These are phyloP conservation scores for Leucaena leucocephala DNA, from an alignment of 306 rosid genomes.

Conservation along the genomic window DNA sequence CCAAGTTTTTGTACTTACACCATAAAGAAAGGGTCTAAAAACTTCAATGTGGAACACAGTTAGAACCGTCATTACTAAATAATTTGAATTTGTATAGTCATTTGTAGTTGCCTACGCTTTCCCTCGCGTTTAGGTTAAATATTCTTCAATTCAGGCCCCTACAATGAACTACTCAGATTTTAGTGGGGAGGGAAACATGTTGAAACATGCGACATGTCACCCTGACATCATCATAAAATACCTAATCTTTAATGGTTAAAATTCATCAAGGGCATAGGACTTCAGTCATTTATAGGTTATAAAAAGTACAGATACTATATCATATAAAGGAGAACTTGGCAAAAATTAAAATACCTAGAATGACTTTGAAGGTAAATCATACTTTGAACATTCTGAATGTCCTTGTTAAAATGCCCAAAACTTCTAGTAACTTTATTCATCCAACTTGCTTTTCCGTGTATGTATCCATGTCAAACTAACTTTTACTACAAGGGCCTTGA, in stretches of 20 bases:
- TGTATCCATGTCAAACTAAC: conserved; percentile 16
- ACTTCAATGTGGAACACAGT: too few relatives aligned
- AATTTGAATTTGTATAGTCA: too few relatives aligned
- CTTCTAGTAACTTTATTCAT: conserved; percentile 9
- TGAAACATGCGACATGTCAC: not conserved
- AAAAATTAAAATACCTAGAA: not conserved
- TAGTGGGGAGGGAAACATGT: not conserved
- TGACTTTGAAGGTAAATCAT: not conserved
- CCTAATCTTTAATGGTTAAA: not conserved
- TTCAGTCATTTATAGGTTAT: not conserved
- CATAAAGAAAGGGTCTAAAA: too few relatives aligned
- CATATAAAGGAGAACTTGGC: conserved; percentile 5
- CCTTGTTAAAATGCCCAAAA: conserved; percentile 19
- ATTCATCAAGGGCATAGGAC: not conserved
- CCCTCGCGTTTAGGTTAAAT: not conserved
- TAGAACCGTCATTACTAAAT: too few relatives aligned
- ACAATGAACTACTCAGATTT: not conserved
- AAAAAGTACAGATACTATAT: not conserved
- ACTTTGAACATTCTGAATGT: conserved; percentile 1
- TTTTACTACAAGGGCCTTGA: not conserved
- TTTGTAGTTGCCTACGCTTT: too few relatives aligned
- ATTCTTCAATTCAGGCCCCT: not conserved
- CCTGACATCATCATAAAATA: conserved; percentile 1
- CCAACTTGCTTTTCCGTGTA: conserved; percentile 2
- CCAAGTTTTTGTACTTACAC: too few relatives aligned